Evolutionary conservation across 306 rosid species (phyloP).

Genomic region (Cucumis sativus): Cucumber_9930_V3 NC_026655.2:27842501-27843000

Average conservation of each 20-base stretch:
- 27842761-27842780: not conserved
- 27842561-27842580: not conserved
- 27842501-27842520: not conserved
- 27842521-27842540: not conserved
- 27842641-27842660: too few species aligned
- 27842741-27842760: not conserved
- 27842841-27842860: not conserved
- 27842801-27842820: not conserved
- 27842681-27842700: not conserved
- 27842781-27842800: not conserved
- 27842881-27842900: not conserved
- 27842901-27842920: not conserved
- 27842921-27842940: constrained; percentile 11
- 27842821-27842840: not conserved
- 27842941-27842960: constrained; percentile 27
- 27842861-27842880: not conserved
- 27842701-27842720: not conserved
- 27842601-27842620: not conserved
- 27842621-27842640: too few species aligned
- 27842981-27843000: constrained; percentile 81
- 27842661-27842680: not conserved
- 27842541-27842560: not conserved
- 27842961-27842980: constrained; percentile 84
- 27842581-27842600: not conserved
- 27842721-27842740: not conserved